Evolutionary conservation across 1,284 basidiomycete genomes (phyloP).

Genomic region (Sporisorium sorghi): DNA sequence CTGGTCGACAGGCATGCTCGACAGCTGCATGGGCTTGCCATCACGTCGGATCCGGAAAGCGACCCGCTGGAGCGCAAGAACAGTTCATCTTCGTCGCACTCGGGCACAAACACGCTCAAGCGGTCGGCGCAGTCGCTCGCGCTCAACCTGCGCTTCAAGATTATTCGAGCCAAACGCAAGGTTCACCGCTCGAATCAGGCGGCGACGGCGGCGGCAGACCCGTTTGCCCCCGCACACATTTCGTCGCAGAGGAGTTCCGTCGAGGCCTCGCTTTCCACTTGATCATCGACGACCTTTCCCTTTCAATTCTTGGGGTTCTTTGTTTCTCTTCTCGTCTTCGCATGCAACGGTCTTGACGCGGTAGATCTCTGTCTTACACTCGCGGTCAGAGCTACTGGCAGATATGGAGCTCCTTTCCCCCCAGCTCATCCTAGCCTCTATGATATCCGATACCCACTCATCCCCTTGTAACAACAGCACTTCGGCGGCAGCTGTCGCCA

Average conservation of each 20-base stretch:
- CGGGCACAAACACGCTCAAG: conserved; percentile 13
- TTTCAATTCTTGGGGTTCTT: background rate
- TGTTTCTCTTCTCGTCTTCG: background rate
- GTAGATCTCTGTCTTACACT: background rate
- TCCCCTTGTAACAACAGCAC: background rate
- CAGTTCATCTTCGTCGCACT: background rate
- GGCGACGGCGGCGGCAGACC: conserved; percentile 13
- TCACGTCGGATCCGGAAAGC: background rate
- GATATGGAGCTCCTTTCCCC: background rate
- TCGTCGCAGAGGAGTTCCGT: conserved; percentile 18
- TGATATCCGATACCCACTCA: background rate
- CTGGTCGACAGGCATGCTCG: conserved; percentile 1
- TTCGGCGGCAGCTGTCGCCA: background rate
- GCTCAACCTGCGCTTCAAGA: conserved; percentile 44
- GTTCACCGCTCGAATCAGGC: conserved; percentile 11
- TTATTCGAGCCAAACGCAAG: conserved; percentile 35
- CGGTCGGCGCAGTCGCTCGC: conserved; percentile 46
- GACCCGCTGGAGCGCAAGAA: background rate
- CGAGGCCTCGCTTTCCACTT: conserved; percentile 9
- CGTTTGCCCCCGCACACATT: conserved; percentile 2
- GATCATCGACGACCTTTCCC: background rate
- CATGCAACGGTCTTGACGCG: background rate
- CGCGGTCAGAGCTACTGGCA: background rate
- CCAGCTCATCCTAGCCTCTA: background rate
- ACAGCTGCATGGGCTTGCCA: background rate